phyloP scores from a whole-genome alignment of 2,329 filamentous ascomycete species.

The Colletotrichum tropicicola region DNA sequence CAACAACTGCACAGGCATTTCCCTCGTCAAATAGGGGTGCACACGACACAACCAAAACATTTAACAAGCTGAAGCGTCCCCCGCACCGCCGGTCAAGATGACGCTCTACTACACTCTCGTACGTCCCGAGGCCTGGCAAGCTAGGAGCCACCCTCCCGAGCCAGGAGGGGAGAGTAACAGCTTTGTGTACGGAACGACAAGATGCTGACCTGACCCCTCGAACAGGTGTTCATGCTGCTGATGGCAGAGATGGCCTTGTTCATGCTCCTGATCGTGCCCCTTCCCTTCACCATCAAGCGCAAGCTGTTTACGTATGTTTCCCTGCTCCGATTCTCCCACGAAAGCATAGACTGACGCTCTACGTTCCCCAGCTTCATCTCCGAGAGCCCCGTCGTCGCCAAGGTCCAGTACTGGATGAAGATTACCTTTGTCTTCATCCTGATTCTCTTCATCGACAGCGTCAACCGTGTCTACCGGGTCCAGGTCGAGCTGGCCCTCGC shows the following conservation, averaged over 20 bases:
- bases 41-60: constrained; percentile 13
- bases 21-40: not conserved
- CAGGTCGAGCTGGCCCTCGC: constrained; percentile 85
- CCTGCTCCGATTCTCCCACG: not conserved
- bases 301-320: constrained; percentile 77
- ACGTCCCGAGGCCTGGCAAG: constrained; percentile 35
- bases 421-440: constrained; percentile 99
- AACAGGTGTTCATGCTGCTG: constrained; percentile 82
- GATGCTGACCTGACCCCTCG: constrained; percentile 6
- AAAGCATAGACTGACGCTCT: constrained; percentile 9
- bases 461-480: constrained; percentile 83
- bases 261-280: constrained; percentile 82
- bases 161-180: constrained; percentile 7
- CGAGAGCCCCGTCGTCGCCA: constrained; percentile 83
- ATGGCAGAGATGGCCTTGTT: constrained; percentile 86
- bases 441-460: constrained; percentile 97
- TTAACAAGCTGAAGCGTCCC: constrained; percentile 20
- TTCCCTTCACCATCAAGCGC: constrained; percentile 87
- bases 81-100: constrained; percentile 49
- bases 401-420: constrained; percentile 97
- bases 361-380: constrained; percentile 81
- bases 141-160: not conserved
- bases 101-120: constrained; percentile 68
- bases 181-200: not conserved
- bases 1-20: not conserved